Base-by-base conservation (phyloP, 345 rosid genomes). In the Carallia pectinifolia region DNA sequence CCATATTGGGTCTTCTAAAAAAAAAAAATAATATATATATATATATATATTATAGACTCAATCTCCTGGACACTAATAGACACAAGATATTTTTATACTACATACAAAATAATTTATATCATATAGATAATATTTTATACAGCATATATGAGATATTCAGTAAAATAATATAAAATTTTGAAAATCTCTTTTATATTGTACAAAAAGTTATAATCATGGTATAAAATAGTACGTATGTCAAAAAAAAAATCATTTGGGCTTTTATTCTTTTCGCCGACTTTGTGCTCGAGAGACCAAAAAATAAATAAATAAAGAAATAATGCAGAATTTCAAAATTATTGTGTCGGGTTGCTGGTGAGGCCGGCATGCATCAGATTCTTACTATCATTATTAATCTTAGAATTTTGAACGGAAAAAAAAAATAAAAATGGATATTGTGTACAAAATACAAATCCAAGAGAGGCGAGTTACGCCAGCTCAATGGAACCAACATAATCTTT, bases 341-440 rank as follows among this genome's bases (percentile, higher is more conserved):
- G 50, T 44, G 29, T 56, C 31, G 60, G 60, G 15, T 10, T 10
- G 29, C 1, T 27, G 16, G 60, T 27, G 2, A 56, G 15, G 31
- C 61, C 53, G 61, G 54, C 37, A 71, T 63, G 54, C 52, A 71
- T 63, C 63, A 18, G 68, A 71, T 53, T 62, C 53, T 16, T 67
- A 59, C 29, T 9, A 44, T 13, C 3, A 44, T 2, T 4, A 44
- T 44, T 2, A 13, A 44, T 12, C 12, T 10, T 10, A 7, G 12
- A 9, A 13, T 33, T 33, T 33, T 33, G 34, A 33, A 33, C 34
- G 34, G 34, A 4, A 33, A 33, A 30, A 44, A 56, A 27, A 7
- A 27, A 5, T 3, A 18, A 54, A 54, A 55, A 40, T 17, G 15
- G 63, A 67, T 38, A 15, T 17, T 54, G n/a, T 9, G 47, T 38